phyloP scores from a whole-genome alignment of 2,329 filamentous ascomycete genomes.

The Verticillium longisporum region DNA sequence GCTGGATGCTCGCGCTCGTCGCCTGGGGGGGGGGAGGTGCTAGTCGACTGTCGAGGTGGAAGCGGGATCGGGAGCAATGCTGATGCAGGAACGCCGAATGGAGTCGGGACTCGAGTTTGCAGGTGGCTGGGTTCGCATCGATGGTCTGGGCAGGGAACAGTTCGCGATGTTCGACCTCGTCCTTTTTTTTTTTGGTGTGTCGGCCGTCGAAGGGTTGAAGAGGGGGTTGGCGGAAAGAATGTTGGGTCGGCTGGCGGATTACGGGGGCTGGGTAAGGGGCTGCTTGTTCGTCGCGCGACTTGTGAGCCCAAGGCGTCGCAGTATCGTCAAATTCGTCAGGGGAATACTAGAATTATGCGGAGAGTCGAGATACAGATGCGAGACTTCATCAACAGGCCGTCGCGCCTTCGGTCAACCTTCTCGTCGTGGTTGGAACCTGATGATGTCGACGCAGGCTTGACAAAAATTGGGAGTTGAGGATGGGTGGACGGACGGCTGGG shows the following conservation, averaged over 20 bases:
- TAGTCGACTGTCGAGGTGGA: neutral
- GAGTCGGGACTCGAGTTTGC: constrained; percentile 26
- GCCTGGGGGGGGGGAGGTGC: neutral
- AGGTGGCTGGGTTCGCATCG: constrained; percentile 40
- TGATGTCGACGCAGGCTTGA: neutral
- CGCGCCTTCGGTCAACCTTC: neutral
- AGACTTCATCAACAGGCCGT: neutral
- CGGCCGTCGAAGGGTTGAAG: constrained; percentile 6
- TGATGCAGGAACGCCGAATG: constrained; percentile 16
- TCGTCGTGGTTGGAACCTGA: neutral
- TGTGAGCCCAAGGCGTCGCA: neutral
- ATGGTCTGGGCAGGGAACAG: constrained; percentile 20
- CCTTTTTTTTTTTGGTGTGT: constrained; percentile 19
- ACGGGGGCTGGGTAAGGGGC: neutral
- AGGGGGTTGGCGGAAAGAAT: constrained; percentile 5
- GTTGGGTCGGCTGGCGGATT: neutral
- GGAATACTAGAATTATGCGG: neutral
- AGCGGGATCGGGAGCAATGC: constrained; percentile 1
- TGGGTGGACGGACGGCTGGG: neutral
- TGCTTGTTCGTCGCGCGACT: neutral
- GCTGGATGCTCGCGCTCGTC: neutral
- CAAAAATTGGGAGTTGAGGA: neutral
- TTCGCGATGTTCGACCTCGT: constrained; percentile 25
- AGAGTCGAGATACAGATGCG: neutral
- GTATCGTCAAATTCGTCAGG: neutral